Evolutionary conservation across 2,329 filamentous ascomycete species (phyloP).

Genomic region (Annulohypoxylon truncatum): DNA sequence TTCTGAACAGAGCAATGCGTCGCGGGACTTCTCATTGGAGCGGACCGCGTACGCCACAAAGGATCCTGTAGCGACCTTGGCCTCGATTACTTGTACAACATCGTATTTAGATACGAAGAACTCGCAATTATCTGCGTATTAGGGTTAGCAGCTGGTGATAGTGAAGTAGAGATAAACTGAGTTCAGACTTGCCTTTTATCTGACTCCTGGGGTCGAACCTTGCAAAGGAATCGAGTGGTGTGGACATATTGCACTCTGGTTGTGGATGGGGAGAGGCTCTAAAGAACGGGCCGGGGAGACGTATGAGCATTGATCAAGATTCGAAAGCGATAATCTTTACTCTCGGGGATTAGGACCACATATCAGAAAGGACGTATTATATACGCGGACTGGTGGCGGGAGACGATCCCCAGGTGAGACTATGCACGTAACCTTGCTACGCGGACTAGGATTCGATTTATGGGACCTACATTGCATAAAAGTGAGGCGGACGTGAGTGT

Average conservation of each 20-base stretch:
- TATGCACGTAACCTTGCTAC: constrained; percentile 36
- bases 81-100: constrained; percentile 43
- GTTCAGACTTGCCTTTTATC: constrained; percentile 43
- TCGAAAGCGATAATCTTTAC: constrained; percentile 22
- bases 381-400: constrained; percentile 31
- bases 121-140: constrained; percentile 46
- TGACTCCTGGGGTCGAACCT: constrained; percentile 45
- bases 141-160: constrained; percentile 1
- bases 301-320: constrained; percentile 45
- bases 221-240: constrained; percentile 8
- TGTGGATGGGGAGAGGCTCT: constrained; percentile 21
- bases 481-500: constrained; percentile 33
- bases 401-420: constrained; percentile 25
- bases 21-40: constrained; percentile 39
- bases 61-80: constrained; percentile 37
- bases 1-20: constrained; percentile 44
- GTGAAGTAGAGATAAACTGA: background rate
- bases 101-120: constrained; percentile 47
- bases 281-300: constrained; percentile 32
- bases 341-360: constrained; percentile 4
- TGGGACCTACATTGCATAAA: constrained; percentile 22
- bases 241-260: constrained; percentile 35
- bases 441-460: constrained; percentile 27
- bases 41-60: constrained; percentile 46
- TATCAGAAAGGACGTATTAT: constrained; percentile 38